Conservation (phyloP, 768 basidiomycete genomes). For the Cystofilobasidium macerans region DNA sequence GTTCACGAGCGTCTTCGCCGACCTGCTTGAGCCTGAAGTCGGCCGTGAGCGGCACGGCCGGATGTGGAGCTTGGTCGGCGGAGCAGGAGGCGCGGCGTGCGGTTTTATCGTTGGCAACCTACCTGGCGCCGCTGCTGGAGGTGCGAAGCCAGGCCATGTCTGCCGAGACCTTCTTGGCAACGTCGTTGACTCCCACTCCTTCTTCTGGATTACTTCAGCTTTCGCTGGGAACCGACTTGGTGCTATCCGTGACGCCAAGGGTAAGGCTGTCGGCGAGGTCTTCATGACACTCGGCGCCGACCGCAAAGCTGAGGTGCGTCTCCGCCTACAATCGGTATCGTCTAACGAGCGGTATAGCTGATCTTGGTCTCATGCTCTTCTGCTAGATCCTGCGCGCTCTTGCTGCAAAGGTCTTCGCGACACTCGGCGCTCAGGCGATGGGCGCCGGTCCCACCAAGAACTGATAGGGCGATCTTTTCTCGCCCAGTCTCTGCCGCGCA, state of each 20-base stretch:
- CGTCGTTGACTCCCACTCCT: too few relatives aligned
- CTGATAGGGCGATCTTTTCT: too few relatives aligned
- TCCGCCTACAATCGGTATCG: not conserved
- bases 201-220: conserved; percentile 32
- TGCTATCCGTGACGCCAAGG: conserved; percentile 81
- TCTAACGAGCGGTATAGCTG: too few relatives aligned
- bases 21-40: conserved; percentile 15
- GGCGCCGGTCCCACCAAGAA: not conserved
- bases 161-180: too few relatives aligned
- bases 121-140: conserved; percentile 76
- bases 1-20: conserved; percentile 21
- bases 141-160: too few relatives aligned
- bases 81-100: conserved; percentile 47
- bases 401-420: conserved; percentile 56
- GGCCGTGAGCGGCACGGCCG: conserved; percentile 7
- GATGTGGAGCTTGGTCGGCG: conserved; percentile 21
- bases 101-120: conserved; percentile 62
- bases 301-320: conserved; percentile 75
- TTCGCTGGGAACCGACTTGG: conserved; percentile 83
- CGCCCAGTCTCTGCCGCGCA: too few relatives aligned
- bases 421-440: conserved; percentile 1
- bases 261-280: conserved; percentile 81
- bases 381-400: conserved; percentile 69
- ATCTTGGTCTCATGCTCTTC: conserved; percentile 5
- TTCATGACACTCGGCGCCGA: conserved; percentile 62